phyloP scores from a whole-genome alignment of 1,284 basidiomycete genomes.

The Flammula alnicola region DNA sequence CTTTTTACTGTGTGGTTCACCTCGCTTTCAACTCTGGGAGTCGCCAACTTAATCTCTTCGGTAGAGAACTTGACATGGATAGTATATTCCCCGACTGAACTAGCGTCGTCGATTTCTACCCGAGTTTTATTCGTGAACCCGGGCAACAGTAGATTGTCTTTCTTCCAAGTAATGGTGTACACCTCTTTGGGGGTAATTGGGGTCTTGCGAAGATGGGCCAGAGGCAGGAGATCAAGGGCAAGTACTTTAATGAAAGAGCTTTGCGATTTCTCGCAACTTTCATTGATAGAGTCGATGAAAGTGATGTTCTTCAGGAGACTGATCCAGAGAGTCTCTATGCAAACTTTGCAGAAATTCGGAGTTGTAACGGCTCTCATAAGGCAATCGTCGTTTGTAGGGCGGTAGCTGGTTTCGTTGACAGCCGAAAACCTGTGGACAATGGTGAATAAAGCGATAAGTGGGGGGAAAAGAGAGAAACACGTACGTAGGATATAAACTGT shows the following conservation, averaged over 20 bases:
- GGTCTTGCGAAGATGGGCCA: conserved; percentile 58
- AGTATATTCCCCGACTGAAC: conserved; percentile 43
- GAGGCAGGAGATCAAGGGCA: conserved; percentile 54
- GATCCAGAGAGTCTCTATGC: conserved; percentile 75
- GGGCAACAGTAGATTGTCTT: conserved; percentile 46
- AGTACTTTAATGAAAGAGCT: conserved; percentile 35
- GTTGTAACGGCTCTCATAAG: conserved; percentile 79
- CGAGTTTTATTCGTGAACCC: conserved; percentile 53
- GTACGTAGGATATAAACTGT: conserved; percentile 79
- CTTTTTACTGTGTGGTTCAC: conserved; percentile 9
- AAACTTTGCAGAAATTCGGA: conserved; percentile 78
- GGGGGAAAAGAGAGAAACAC: conserved; percentile 21
- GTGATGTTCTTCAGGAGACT: conserved; percentile 60
- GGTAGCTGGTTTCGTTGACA: conserved; percentile 64
- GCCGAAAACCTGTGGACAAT: conserved; percentile 54
- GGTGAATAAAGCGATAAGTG: conserved; percentile 3
- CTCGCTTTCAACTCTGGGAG: conserved; percentile 13
- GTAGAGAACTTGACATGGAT: conserved; percentile 57
- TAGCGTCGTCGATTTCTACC: conserved; percentile 38
- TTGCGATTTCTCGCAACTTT: conserved; percentile 35
- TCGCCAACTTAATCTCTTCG: conserved; percentile 52
- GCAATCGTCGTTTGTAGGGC: conserved; percentile 84
- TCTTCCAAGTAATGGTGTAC: conserved; percentile 60
- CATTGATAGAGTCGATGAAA: conserved; percentile 60
- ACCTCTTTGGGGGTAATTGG: conserved; percentile 43